A percentile compares a stretch with the other conserved stretches of the same genome.
phyloP scores from a whole-genome alignment of 805 yeast genomes.

The Lipomyces sp. region DNA sequence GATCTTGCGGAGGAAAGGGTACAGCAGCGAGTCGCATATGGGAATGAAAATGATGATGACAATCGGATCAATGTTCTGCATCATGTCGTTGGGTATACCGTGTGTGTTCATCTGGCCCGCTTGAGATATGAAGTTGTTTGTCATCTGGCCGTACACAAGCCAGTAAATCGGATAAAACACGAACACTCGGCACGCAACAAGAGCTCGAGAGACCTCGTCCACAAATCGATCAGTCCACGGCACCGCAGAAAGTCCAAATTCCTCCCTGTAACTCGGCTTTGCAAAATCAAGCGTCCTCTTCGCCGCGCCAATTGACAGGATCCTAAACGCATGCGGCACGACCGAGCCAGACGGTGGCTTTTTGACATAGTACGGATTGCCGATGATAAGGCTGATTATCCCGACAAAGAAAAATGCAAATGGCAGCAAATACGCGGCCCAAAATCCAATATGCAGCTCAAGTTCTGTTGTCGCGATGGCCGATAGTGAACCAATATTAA shows the following conservation, averaged over 20 bases:
- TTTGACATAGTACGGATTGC: conserved; percentile 54
- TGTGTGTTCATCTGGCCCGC: conserved; percentile 72
- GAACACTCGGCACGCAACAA: conserved; percentile 71
- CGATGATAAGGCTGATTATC: conserved; percentile 49
- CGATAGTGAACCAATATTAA: conserved; percentile 71
- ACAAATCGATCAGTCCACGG: conserved; percentile 69
- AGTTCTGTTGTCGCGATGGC: conserved; percentile 74
- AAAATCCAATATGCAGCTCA: conserved; percentile 57
- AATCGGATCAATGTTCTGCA: conserved; percentile 72
- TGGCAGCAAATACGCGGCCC: conserved; percentile 71
- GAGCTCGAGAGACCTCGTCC: conserved; percentile 64
- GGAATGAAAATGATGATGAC: conserved; percentile 78
- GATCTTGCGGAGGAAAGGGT: conserved; percentile 49
- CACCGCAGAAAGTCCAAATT: conserved; percentile 38
- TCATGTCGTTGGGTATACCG: conserved; percentile 76
- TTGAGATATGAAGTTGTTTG: conserved; percentile 67
- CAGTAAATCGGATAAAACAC: conserved; percentile 68
- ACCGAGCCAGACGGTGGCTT: conserved; percentile 62
- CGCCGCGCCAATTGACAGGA: conserved; percentile 44
- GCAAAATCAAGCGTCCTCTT: conserved; percentile 53
- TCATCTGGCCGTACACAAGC: conserved; percentile 71
- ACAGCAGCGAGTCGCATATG: conserved; percentile 57
- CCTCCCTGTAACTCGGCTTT: conserved; percentile 55
- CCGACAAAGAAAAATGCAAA: conserved; percentile 58
- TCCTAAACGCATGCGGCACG: conserved; percentile 51